These are phyloP conservation scores for Hyparrhenia diplandra DNA, from an alignment of 176 grass and related monocot species.

Conservation along the genomic window DNA sequence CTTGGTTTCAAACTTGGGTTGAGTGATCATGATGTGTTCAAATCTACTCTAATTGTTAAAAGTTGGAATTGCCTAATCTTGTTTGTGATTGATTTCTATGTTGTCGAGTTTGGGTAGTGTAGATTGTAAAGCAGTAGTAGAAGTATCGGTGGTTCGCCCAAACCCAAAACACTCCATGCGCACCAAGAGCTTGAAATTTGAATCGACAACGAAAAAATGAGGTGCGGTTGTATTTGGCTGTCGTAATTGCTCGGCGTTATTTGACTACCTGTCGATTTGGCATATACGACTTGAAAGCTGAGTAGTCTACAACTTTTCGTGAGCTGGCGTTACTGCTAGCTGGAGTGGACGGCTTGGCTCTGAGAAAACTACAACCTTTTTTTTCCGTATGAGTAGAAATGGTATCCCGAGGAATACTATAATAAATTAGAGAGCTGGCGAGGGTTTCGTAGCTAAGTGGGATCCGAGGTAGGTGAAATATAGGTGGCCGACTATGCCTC, in stretches of 20 bases:
- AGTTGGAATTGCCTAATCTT: too few species aligned
- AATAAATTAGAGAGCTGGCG: background rate
- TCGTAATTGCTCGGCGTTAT: background rate
- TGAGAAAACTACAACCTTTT: background rate
- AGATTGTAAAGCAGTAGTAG: background rate
- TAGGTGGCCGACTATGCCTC: background rate
- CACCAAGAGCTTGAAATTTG: background rate
- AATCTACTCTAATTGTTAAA: background rate
- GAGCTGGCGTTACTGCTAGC: too few species aligned
- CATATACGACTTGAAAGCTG: background rate
- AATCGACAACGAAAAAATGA: too few species aligned
- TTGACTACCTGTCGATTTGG: background rate
- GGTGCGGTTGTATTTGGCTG: too few species aligned
- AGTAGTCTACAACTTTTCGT: background rate
- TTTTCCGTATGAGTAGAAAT: background rate
- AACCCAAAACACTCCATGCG: background rate
- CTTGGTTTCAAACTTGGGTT: background rate
- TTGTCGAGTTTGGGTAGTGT: too few species aligned
- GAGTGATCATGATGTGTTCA: background rate
- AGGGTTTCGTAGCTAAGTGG: background rate
- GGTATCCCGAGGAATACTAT: background rate
- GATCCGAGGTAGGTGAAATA: background rate
- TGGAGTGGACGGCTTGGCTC: background rate
- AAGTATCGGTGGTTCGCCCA: background rate
- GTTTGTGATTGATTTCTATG: too few species aligned